Evolutionary conservation across 345 rosid genomes (phyloP).

Genomic region (Rhodomyrtus tomentosa): DNA sequence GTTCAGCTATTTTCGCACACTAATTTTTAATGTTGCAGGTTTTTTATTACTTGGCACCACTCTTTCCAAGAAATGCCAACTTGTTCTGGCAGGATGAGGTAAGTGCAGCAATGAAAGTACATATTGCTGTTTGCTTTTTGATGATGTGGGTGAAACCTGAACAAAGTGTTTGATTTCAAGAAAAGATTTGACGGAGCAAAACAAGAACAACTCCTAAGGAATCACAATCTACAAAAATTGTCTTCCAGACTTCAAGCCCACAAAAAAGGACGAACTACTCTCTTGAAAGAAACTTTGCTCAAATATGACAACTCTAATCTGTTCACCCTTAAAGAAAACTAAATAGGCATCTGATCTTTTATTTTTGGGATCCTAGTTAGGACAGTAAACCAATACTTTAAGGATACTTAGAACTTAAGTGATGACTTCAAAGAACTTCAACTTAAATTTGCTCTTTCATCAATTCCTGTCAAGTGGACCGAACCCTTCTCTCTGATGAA

Average conservation of each 20-base stretch:
- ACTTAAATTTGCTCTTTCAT: neutral
- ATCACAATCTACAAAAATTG: neutral
- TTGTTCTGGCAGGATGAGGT: conserved; percentile 99
- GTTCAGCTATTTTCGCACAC: neutral
- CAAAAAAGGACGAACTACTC: neutral
- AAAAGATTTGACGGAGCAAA: neutral
- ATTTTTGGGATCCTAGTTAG: neutral
- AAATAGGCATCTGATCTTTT: neutral
- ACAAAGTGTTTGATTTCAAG: neutral
- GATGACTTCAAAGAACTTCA: neutral
- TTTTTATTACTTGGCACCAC: conserved; percentile 80
- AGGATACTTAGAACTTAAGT: neutral
- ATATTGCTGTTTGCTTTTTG: neutral
- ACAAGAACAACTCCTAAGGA: neutral
- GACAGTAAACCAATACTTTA: neutral
- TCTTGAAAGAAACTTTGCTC: neutral
- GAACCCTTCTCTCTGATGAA: neutral
- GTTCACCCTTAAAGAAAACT: neutral
- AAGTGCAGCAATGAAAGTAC: neutral
- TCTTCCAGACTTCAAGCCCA: neutral
- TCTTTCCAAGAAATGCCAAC: conserved; percentile 74
- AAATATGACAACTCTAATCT: neutral
- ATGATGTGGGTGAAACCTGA: neutral
- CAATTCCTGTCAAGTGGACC: neutral
- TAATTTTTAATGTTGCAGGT: conserved; percentile 38